Evolutionary conservation across 2,329 filamentous ascomycete species (phyloP).

Genomic region (Talaromyces sp.): DNA sequence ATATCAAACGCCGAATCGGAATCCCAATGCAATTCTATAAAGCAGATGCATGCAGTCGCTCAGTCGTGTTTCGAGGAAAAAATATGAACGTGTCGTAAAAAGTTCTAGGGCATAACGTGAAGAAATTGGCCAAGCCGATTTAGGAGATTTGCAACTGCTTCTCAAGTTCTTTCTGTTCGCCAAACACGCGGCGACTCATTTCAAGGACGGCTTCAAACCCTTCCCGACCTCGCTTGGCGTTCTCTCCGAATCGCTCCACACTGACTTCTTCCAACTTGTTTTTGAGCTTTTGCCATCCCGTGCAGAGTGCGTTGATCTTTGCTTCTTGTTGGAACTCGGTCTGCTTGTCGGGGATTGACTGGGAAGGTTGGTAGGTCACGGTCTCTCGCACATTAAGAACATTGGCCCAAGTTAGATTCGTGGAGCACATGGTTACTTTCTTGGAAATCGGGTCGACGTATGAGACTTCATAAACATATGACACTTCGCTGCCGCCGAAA

Average conservation of each 20-base stretch:
- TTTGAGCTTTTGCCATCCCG: slow-evolving; percentile 95
- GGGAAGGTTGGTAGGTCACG: slow-evolving; percentile 72
- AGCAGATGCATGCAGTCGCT: slow-evolving; percentile 18
- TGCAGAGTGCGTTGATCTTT: slow-evolving; percentile 87
- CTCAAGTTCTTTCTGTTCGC: slow-evolving; percentile 72
- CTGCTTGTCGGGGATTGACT: slow-evolving; percentile 47
- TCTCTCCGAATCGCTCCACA: slow-evolving; percentile 84
- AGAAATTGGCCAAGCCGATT: background rate
- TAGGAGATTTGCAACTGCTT: slow-evolving; percentile 33
- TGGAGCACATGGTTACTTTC: slow-evolving; percentile 93
- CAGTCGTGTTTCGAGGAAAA: slow-evolving; percentile 5
- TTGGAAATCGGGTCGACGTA: slow-evolving; percentile 82
- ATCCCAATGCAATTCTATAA: slow-evolving; percentile 15
- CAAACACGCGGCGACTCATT: slow-evolving; percentile 87
- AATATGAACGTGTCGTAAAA: slow-evolving; percentile 20
- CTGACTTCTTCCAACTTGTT: slow-evolving; percentile 93
- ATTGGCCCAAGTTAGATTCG: slow-evolving; percentile 90
- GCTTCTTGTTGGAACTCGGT: slow-evolving; percentile 88
- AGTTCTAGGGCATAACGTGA: background rate
- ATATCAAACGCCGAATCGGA: slow-evolving; percentile 19
- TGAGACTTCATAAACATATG: slow-evolving; percentile 89
- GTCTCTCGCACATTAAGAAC: slow-evolving; percentile 90
- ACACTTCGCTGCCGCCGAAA: slow-evolving; percentile 74
- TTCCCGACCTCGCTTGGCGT: slow-evolving; percentile 83
- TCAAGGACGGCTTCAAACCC: slow-evolving; percentile 93